Base-by-base conservation (phyloP, 148 eudicot species). In the Dianthus caryophyllus region DNA sequence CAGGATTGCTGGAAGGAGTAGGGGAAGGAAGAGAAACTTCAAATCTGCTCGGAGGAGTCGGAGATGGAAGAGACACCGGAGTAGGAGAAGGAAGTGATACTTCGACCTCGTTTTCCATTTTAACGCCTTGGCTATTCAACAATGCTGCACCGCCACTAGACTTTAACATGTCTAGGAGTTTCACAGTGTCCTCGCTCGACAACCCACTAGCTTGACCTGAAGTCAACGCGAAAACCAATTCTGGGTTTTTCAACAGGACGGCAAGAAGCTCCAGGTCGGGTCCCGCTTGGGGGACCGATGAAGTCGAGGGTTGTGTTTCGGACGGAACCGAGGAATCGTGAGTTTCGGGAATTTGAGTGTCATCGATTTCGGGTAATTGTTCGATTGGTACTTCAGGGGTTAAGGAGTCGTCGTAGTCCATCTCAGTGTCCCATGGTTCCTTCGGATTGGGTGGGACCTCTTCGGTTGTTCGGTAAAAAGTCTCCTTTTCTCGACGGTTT, bases 21-120 rank as follows among this genome's bases (percentile, higher is more conserved):
- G 99, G 99, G 72, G 97, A 94, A 20, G 99, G 99, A 69, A 94
- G 88, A 57, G 99, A 94, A 82, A 90, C 99, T 75, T 87, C 91
- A 54, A 82, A 74, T 66, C 84, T 77, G 86, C 84, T 82, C 51
- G 97, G 75, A 39, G 97, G 96, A 76, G 99, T 94, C 27, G 96
- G 97, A 72, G 99, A 94, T 38, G 99, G 99, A 70, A 94, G 85
- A 31, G 96, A 90, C 68, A 94, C 96, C 71, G 81, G 81, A 24
- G 81, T 77, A 9, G 81, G 84, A 9, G 84, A 78, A 65, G 81
- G 84, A 55, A 72, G 77, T 33, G 84, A 75, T 13, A 60, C 76
- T 59, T 66, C 75, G 5, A 66, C 78, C 46, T 47, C 81, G 64
- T 76, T 75, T 65, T 77, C 81, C 16, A 76, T 41, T 56, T 72